These are phyloP conservation scores for Byssochlamys sp. DNA, from an alignment of 2,329 filamentous ascomycete species.

Conservation along the genomic window DNA sequence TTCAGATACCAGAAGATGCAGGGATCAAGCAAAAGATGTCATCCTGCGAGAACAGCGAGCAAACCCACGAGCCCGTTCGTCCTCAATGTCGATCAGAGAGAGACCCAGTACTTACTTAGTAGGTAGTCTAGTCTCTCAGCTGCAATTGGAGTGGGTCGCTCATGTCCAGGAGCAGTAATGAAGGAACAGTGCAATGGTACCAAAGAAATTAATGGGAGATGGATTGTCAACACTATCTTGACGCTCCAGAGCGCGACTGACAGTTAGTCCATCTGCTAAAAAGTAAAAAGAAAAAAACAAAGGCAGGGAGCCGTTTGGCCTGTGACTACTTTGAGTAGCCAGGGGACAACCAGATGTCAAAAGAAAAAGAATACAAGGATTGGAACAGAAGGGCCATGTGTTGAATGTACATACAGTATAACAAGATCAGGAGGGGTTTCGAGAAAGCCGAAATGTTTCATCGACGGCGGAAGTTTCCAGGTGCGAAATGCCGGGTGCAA, in stretches of 20 bases:
- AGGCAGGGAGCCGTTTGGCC: background rate
- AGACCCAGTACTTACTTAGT: background rate
- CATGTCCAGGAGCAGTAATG: background rate
- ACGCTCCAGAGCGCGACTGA: background rate
- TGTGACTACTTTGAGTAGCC: background rate
- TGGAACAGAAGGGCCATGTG: background rate
- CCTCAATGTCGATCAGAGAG: background rate
- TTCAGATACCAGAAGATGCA: background rate
- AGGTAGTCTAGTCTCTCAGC: background rate
- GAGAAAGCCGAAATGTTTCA: background rate
- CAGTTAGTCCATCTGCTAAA: background rate
- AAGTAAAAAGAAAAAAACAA: background rate
- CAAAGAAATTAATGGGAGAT: background rate
- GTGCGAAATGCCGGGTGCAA: background rate
- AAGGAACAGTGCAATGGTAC: background rate
- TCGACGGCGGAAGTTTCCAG: background rate
- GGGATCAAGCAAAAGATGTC: background rate
- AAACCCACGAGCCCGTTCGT: background rate
- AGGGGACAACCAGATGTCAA: background rate
- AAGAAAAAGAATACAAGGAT: background rate
- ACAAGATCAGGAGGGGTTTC: background rate
- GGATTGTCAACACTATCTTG: background rate
- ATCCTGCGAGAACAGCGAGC: background rate
- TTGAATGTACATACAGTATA: conserved; percentile 1
- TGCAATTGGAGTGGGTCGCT: background rate